phyloP scores from a whole-genome alignment of 441 rosid genomes.

The Kokia cookei region DNA sequence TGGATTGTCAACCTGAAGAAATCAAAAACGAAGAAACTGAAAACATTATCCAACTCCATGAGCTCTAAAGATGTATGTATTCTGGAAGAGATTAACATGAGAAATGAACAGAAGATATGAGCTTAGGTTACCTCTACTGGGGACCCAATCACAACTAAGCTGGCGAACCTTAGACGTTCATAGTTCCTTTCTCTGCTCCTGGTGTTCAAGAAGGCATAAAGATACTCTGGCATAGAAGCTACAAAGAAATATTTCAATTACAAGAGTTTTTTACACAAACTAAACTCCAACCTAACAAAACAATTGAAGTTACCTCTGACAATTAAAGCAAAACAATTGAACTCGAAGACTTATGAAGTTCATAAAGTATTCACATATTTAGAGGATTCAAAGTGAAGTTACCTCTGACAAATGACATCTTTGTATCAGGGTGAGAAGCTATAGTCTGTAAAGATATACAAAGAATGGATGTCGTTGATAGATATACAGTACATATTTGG shows the following conservation, averaged over 20 bases:
- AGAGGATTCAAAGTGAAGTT: not conserved
- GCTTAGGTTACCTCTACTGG: conserved; percentile 30
- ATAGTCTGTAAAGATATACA: conserved; percentile 24
- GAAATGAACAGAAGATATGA: not conserved
- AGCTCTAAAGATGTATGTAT: too few species aligned
- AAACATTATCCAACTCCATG: too few species aligned
- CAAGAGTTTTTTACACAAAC: not conserved
- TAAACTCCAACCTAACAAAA: too few species aligned
- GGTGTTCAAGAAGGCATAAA: too few species aligned
- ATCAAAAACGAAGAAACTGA: not conserved
- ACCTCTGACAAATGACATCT: conserved; percentile 32
- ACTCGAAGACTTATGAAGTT: too few species aligned
- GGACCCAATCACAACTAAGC: conserved; percentile 15
- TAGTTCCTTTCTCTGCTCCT: too few species aligned
- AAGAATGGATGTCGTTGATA: not conserved
- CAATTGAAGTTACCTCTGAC: too few species aligned
- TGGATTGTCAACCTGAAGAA: conserved; percentile 30
- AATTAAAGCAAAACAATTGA: too few species aligned
- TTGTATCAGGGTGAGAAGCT: conserved; percentile 40
- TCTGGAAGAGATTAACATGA: not conserved
- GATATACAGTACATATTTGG: too few species aligned
- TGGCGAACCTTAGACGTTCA: too few species aligned
- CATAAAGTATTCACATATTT: too few species aligned
- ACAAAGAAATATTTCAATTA: conserved; percentile 10
- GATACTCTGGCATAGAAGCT: too few species aligned